These are phyloP conservation scores for Blastobotrys americana DNA, from an alignment of 805 yeast species.

Conservation along the genomic window DNA sequence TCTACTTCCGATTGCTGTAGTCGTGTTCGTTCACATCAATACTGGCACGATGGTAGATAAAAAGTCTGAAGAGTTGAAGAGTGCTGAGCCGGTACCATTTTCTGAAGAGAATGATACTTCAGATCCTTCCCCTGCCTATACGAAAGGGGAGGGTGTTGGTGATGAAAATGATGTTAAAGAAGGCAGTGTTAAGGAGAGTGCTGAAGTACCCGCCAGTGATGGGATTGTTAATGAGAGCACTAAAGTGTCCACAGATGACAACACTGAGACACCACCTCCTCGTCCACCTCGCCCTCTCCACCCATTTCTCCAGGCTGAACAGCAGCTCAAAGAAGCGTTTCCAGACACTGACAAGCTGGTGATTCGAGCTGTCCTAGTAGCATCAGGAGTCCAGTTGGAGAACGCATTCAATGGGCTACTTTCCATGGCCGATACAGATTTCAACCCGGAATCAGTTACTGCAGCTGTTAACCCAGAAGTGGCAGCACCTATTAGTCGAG, in stretches of 20 bases:
- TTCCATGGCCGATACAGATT: slow-evolving; percentile 54
- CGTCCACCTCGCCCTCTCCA: slow-evolving; percentile 56
- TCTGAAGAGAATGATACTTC: slow-evolving; percentile 3
- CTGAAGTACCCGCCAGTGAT: not conserved
- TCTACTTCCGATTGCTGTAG: no score
- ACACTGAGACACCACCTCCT: slow-evolving; percentile 31
- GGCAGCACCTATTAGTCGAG: slow-evolving; percentile 16
- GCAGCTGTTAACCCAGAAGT: slow-evolving; percentile 21
- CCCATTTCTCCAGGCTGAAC: slow-evolving; percentile 46
- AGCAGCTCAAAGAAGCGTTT: slow-evolving; percentile 75
- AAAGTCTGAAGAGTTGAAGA: slow-evolving; percentile 8
- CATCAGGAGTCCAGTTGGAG: slow-evolving; percentile 72
- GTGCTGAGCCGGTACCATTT: slow-evolving; percentile 9
- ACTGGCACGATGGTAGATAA: not conserved
- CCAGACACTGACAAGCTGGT: slow-evolving; percentile 67
- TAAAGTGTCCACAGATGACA: slow-evolving; percentile 6
- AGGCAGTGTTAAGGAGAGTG: slow-evolving; percentile 5
- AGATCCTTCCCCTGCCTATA: slow-evolving; percentile 1
- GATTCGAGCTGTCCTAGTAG: slow-evolving; percentile 74
- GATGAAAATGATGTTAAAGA: slow-evolving; percentile 7
- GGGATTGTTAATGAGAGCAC: slow-evolving; percentile 8
- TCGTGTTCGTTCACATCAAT: no score
- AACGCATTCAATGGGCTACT: slow-evolving; percentile 85
- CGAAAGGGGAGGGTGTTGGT: slow-evolving; percentile 1
- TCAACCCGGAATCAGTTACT: slow-evolving; percentile 18